Percentiles rank a stretch among this genome's conserved stretches.
phyloP scores from a whole-genome alignment of 2,329 filamentous ascomycete genomes.

The Pyricularia pennisetigena region DNA sequence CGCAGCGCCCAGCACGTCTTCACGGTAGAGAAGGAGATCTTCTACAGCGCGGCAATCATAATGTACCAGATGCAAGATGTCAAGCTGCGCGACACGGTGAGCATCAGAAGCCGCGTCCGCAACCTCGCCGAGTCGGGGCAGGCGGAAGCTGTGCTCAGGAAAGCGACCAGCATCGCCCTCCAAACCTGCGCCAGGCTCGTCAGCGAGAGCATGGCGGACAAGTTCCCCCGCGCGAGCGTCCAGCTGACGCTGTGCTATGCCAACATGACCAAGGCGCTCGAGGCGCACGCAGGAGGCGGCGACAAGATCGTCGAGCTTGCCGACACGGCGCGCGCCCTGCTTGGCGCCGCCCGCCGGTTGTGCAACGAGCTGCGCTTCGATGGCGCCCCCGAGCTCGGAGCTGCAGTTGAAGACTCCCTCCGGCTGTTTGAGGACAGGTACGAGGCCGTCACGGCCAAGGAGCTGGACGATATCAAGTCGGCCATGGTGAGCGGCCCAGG shows the following conservation, averaged over 20 bases:
- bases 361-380: background rate
- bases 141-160: background rate
- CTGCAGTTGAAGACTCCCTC: slow-evolving; percentile 12
- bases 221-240: background rate
- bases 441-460: slow-evolving; percentile 33
- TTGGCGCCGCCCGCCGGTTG: slow-evolving; percentile 4
- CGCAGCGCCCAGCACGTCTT: background rate
- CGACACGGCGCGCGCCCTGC: slow-evolving; percentile 10
- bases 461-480: slow-evolving; percentile 37
- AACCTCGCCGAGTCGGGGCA: background rate
- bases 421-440: slow-evolving; percentile 26
- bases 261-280: slow-evolving; percentile 3
- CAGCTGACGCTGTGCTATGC: background rate
- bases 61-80: background rate
- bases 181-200: background rate
- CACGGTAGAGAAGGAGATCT: background rate
- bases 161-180: background rate
- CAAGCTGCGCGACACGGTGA: background rate
- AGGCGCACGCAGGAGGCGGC: slow-evolving; percentile 5
- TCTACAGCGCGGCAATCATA: background rate
- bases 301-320: slow-evolving; percentile 10
- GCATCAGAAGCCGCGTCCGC: background rate
- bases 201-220: background rate
- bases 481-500: slow-evolving; percentile 41
- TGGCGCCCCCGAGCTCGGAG: slow-evolving; percentile 5